Percentiles rank a stretch among this genome's conserved stretches.
Conservation (phyloP, 345 rosid species). For the Noccaea bulbosa region DNA sequence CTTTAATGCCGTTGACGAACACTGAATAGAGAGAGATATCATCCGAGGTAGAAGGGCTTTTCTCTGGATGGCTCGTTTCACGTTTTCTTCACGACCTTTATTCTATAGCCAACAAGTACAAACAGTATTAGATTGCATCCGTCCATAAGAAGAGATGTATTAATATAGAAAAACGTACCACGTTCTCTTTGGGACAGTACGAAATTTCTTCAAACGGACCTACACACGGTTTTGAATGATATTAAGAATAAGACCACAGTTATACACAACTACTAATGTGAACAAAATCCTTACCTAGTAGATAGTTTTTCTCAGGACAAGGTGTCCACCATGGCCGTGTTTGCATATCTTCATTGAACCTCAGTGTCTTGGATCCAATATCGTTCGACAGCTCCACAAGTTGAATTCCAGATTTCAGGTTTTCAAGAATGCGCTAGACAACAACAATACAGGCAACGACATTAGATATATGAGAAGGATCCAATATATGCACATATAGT, state of each 20-base stretch:
- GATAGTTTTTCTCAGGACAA: constrained; percentile 72
- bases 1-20: constrained; percentile 61
- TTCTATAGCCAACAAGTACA: constrained; percentile 48
- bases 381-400: constrained; percentile 82
- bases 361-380: constrained; percentile 68
- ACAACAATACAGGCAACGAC: constrained; percentile 4
- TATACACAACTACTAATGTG: not conserved
- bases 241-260: constrained; percentile 18
- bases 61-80: constrained; percentile 57
- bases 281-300: constrained; percentile 60
- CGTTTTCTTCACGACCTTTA: constrained; percentile 68
- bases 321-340: constrained; percentile 99
- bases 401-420: constrained; percentile 64
- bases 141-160: constrained; percentile 11
- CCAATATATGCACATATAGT: not conserved
- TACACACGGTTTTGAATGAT: constrained; percentile 39
- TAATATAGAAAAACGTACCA: constrained; percentile 50
- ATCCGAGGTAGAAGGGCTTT: constrained; percentile 86
- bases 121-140: constrained; percentile 12
- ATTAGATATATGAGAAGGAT: constrained; percentile 23
- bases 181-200: constrained; percentile 60
- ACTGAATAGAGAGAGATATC: constrained; percentile 81
- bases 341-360: constrained; percentile 86
- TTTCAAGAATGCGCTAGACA: constrained; percentile 72
- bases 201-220: constrained; percentile 93